Evolutionary conservation across 345 rosid species (phyloP).

Genomic region (Eucalyptus polyanthemos): DNA sequence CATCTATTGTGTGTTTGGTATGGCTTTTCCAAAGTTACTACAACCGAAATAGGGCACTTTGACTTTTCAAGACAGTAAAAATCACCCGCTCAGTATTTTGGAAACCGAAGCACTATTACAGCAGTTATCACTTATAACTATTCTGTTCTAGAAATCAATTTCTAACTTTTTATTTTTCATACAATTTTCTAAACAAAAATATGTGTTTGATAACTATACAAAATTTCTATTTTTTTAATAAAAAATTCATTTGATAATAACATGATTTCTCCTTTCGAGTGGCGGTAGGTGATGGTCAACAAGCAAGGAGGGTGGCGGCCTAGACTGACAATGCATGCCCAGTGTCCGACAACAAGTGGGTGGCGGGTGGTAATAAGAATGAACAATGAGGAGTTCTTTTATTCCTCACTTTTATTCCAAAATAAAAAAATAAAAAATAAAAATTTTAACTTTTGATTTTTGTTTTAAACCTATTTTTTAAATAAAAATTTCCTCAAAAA

Average conservation of each 20-base stretch:
- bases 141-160: rapidly evolving
- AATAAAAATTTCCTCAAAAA: no score
- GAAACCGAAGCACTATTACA: not conserved
- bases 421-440: rapidly evolving
- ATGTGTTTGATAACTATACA: no score
- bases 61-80: not conserved
- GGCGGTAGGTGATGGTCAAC: rapidly evolving
- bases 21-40: not conserved
- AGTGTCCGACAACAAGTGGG: rapidly evolving
- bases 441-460: no score
- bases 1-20: not conserved
- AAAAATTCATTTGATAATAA: no score
- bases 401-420: no score
- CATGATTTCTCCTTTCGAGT: no score
- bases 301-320: rapidly evolving
- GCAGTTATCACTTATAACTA: not conserved
- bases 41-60: not conserved
- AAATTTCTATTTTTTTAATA: no score
- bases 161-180: rapidly evolving
- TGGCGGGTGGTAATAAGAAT: no score
- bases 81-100: not conserved
- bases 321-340: rapidly evolving
- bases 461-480: no score
- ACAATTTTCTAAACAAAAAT: rapidly evolving
- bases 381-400: no score